Evolutionary conservation across 495 filamentous ascomycete species (phyloP), one percentile per base, ranked within the genome.

Genomic region (Bacidia rubella): DNA sequence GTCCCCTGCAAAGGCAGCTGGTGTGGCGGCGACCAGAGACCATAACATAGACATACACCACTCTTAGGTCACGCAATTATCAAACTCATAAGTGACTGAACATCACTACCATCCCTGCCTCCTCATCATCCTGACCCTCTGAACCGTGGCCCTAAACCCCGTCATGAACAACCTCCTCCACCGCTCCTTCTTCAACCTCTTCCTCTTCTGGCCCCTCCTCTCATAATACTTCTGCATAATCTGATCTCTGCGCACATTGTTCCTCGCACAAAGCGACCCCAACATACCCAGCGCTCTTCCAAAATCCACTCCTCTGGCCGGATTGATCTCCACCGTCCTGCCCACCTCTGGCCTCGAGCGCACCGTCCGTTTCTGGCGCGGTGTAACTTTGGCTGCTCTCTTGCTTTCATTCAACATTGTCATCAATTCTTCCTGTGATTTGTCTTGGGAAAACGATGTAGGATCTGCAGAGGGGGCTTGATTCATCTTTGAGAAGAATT

Each of bases 81-180:
- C n/a, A n/a, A n/a, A n/a, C n/a, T n/a, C n/a, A n/a, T n/a, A n/a
- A n/a, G n/a, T n/a, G n/a, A n/a, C n/a, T n/a, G n/a, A n/a, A n/a
- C n/a, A n/a, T n/a, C n/a, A n/a, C n/a, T 51, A 90, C 85, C 87
- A 86, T 11, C 86, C 86, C 65, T 87, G 80, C 57, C 65, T 71
- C 60, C 73, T 81, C 70, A 90, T 72, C 63, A 80, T 72, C 60
- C 74, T 73, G 2, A 82, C 82, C 62, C 81, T 72, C 27, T 49
- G 54, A 21, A 83, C 69, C 35, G 77, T 73, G 17, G 70, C 72
- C 61, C 65, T 70, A 63, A 90, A 87, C 12, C 78, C 81, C 23
- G 63, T 63, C 70, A 73, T 77, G 63, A 90, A 90, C 52, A 75
- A 71, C 65, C 38, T 66, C 65, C 73, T 68, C 78, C 82, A 87